Evolutionary conservation across 2,329 filamentous ascomycete genomes (phyloP), one percentile per base, ranked within the genome.

Genomic region (Fonsecaea monophora): DNA sequence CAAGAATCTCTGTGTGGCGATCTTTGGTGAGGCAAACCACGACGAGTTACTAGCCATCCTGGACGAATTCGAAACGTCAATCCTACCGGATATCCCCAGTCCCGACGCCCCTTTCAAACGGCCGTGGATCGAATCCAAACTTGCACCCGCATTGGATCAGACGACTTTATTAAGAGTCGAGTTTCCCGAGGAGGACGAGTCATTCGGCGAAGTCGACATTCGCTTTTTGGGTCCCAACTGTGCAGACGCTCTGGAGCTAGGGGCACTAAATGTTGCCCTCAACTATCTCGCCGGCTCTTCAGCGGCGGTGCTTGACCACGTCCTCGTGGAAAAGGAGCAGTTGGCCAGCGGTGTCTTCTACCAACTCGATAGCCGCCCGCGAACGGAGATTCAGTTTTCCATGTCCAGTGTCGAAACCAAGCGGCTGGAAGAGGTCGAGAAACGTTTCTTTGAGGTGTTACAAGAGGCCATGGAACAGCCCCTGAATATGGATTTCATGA

Each of bases 101-200:
- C 84, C 90, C 1, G 86, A 91, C 68, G 85, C 88, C 3, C 88
- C 91, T 0, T 98, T 97, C 81, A 89, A 89, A 71, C 82, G 94
- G 58, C 95, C 95, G 1, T 99, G 95, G 93, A 87, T 95, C 30
- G 93, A 97, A 65, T 97, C 94, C 3, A 86, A 88, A 61, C 90
- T 91, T 70, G 89, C 92, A 0, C 90, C 92, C 1, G 79, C 87
- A 0, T 82, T 99, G 34, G 85, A 86, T 35, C 84, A 91, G 76
- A 92, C 92, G 0, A 83, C 89, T 10, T 79, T 96, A 12, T 87
- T 94, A 71, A 92, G 85, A 0, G 90, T 96, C 34, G 90, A 96
- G 69, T 99, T 99, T 74, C 95, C 95, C 0, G 95, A 99, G 76
- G 94, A 97, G 74, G 95, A 99, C 72, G 95, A 99, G 76, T 94